phyloP scores from a whole-genome alignment of 2,329 filamentous ascomycete species.

The Dendrostoma leiphaemia region DNA sequence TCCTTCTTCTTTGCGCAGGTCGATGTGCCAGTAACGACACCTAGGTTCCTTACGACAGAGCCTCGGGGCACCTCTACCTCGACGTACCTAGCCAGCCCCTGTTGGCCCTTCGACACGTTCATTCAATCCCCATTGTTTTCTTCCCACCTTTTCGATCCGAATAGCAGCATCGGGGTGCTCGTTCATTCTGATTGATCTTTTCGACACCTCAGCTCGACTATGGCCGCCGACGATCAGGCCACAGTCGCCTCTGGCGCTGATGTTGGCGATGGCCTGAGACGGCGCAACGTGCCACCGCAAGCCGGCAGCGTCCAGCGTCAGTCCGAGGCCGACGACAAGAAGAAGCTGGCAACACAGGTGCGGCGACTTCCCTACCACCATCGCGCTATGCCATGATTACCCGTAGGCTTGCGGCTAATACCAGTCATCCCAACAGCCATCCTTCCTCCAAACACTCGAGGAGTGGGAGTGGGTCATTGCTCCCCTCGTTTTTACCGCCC shows the following conservation, averaged over 20 bases:
- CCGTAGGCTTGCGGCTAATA: conserved; percentile 23
- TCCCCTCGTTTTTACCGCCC: conserved; percentile 57
- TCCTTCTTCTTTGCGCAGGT: not conserved
- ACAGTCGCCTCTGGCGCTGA: conserved; percentile 61
- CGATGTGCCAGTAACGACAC: conserved; percentile 9
- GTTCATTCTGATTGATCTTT: not conserved
- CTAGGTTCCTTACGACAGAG: conserved; percentile 10
- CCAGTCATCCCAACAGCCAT: conserved; percentile 40
- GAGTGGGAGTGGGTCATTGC: conserved; percentile 63
- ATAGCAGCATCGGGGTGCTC: no score
- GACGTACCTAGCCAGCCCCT: not conserved
- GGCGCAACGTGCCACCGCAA: conserved; percentile 49
- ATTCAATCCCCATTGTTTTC: not conserved
- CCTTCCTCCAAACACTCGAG: conserved; percentile 60
- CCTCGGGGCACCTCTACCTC: conserved; percentile 8
- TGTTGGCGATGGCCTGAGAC: conserved; percentile 53
- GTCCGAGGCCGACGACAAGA: conserved; percentile 56
- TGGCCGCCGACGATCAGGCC: conserved; percentile 52
- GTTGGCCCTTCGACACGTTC: not conserved
- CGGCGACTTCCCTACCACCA: not conserved
- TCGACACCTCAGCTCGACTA: conserved; percentile 26
- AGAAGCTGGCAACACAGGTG: conserved; percentile 58
- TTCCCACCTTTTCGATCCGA: not conserved
- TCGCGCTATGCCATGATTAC: no score
- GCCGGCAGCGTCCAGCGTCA: conserved; percentile 13